phyloP scores from a whole-genome alignment of 805 yeast genomes.

The Zygosaccharomyces bailii region DNA sequence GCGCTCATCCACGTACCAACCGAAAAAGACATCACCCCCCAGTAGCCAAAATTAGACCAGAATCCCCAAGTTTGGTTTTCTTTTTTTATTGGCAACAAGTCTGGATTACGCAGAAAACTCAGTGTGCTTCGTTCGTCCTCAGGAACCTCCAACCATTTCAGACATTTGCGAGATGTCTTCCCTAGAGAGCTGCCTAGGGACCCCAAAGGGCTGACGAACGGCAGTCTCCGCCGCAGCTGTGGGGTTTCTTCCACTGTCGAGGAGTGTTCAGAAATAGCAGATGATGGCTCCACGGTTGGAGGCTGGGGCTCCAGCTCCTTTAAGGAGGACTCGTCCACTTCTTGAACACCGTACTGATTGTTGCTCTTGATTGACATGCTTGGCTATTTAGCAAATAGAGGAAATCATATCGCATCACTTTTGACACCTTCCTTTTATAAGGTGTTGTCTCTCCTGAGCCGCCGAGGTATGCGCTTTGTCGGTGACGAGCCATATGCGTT shows the following conservation, averaged over 20 bases:
- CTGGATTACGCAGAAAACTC: slow-evolving; percentile 36
- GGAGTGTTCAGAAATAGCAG: too few species aligned
- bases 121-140: slow-evolving; percentile 31
- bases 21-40: slow-evolving; percentile 45
- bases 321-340: neutral
- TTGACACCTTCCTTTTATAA: neutral
- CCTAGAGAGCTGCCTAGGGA: neutral
- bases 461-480: slow-evolving; percentile 1
- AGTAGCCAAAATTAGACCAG: slow-evolving; percentile 41
- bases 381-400: neutral
- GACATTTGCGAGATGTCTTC: neutral
- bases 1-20: slow-evolving; percentile 47
- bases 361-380: neutral
- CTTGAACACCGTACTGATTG: neutral
- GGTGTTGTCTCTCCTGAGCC: neutral
- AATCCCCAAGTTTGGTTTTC: slow-evolving; percentile 40
- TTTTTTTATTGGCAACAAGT: slow-evolving; percentile 30
- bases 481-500: neutral
- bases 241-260: too few species aligned
- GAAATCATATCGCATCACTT: neutral
- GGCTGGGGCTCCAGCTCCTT: neutral
- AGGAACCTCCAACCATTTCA: slow-evolving; percentile 33
- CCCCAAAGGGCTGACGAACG: neutral
- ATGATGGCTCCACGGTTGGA: neutral
- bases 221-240: too few species aligned